Percentiles rank a stretch among this genome's conserved stretches.
Conservation (phyloP, 2,329 filamentous ascomycete species). For the Cladosporium sp. region DNA sequence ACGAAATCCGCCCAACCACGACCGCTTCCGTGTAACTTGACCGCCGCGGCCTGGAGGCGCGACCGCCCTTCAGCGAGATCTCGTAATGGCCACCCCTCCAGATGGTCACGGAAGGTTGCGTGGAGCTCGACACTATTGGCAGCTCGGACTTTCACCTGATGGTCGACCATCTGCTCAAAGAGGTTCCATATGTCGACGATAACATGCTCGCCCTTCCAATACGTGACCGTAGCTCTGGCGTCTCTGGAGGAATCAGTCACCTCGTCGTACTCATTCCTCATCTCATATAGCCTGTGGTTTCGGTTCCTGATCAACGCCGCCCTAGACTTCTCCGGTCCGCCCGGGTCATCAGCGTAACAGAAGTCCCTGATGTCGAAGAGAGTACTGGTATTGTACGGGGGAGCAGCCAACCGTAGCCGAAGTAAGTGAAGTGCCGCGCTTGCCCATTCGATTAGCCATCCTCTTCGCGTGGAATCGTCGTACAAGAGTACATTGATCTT, state of each 20-base stretch:
- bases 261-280: neutral
- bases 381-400: neutral
- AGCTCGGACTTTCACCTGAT: neutral
- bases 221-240: neutral
- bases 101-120: neutral
- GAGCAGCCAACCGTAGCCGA: neutral
- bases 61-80: neutral
- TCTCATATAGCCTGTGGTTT: neutral
- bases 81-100: neutral
- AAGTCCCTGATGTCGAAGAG: neutral
- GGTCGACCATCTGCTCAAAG: neutral
- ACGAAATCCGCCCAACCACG: neutral
- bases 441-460: neutral
- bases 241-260: neutral
- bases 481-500: neutral
- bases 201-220: neutral
- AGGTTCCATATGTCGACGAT: neutral
- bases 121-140: neutral
- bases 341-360: neutral
- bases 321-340: neutral
- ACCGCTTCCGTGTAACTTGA: neutral
- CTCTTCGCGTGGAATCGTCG: neutral
- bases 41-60: neutral
- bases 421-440: neutral
- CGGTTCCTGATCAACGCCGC: neutral